phyloP scores from a whole-genome alignment of 2,329 filamentous ascomycete species.

The Sclerotinia borealis region DNA sequence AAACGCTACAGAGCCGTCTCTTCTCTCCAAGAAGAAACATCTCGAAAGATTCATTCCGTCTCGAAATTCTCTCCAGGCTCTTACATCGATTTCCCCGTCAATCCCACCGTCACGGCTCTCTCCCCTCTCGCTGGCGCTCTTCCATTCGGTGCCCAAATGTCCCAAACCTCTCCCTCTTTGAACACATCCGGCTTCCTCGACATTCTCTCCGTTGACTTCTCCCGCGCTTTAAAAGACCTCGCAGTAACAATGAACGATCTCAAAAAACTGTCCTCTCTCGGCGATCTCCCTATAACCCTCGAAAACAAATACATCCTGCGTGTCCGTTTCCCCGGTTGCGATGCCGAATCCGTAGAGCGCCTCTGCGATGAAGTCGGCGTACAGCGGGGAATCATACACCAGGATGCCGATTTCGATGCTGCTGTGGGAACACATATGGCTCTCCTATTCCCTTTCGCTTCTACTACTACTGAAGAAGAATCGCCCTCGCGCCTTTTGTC shows the following conservation, averaged over 20 bases:
- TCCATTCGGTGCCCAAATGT: constrained; percentile 35
- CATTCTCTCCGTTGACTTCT: constrained; percentile 80
- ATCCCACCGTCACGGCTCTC: constrained; percentile 84
- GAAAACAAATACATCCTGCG: constrained; percentile 57
- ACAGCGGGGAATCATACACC: constrained; percentile 67
- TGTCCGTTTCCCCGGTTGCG: constrained; percentile 86
- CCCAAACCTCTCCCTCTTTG: constrained; percentile 51
- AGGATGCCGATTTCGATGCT: constrained; percentile 69
- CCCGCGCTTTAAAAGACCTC: constrained; percentile 77
- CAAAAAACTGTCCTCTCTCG: constrained; percentile 66
- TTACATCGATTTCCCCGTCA: constrained; percentile 81
- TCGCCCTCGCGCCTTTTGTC: constrained; percentile 16
- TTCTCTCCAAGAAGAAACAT: constrained; percentile 64
- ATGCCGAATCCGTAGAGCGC: constrained; percentile 71
- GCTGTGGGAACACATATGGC: constrained; percentile 66
- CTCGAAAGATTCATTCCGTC: constrained; percentile 57
- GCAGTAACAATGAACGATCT: constrained; percentile 75
- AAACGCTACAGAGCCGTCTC: constrained; percentile 76
- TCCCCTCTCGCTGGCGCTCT: constrained; percentile 59
- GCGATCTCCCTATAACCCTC: constrained; percentile 76
- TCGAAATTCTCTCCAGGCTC: constrained; percentile 61
- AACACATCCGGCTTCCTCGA: constrained; percentile 81
- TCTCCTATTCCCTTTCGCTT: constrained; percentile 80
- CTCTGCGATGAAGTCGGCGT: constrained; percentile 87
- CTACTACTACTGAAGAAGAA: constrained; percentile 45